Base-by-base conservation (phyloP, 2,329 filamentous ascomycete species). In the Ophiostoma fasciatum region DNA sequence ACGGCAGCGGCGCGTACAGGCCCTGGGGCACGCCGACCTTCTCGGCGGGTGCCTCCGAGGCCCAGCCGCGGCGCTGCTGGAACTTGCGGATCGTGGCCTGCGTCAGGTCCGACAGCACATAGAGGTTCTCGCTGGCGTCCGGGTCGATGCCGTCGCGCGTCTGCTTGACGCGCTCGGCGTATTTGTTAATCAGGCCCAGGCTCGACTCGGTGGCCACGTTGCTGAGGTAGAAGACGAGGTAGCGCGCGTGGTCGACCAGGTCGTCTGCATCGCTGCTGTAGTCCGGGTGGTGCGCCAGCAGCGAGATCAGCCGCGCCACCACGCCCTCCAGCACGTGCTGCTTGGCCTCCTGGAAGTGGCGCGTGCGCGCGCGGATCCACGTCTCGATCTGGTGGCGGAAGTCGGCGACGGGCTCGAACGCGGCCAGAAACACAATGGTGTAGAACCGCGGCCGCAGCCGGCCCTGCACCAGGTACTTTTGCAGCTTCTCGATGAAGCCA, bases 211-310 rank as follows among this genome's bases (percentile, higher is more conserved):
- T 88, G 9, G 83, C 83, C 14, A 94, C 76, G 26, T 78, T 74
- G 42, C 70, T 76, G 31, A 96, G 65, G 52, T 93, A 98, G 59
- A 88, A 94, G 28, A 94, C 56, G 39, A 98, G 76, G 54, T 96
- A 98, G 47, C 77, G 76, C 6, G 82, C 77, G 54, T 93, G 87
- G 51, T 94, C 83, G 30, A 76, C 65, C 33, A 94, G 60, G 32
- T 85, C 78, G 12, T 74, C 68, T 3, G 74, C 58, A 6, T 72
- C 68, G n/a, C 27, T 54, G 42, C 71, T 74, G 46, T 88, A 94
- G 54, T 98, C 90, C 1, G 87, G 87, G 53, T 98, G 90, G 53
- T 96, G 88, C 5, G 88, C 87, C 29, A 98, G 68, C 29, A 98
- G 62, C 33, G 85, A 90, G 35, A 98, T 65, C 23, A 96, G 68